Conservation (phyloP, 2,329 filamentous ascomycete genomes). For the Bipolaris zeicola region DNA sequence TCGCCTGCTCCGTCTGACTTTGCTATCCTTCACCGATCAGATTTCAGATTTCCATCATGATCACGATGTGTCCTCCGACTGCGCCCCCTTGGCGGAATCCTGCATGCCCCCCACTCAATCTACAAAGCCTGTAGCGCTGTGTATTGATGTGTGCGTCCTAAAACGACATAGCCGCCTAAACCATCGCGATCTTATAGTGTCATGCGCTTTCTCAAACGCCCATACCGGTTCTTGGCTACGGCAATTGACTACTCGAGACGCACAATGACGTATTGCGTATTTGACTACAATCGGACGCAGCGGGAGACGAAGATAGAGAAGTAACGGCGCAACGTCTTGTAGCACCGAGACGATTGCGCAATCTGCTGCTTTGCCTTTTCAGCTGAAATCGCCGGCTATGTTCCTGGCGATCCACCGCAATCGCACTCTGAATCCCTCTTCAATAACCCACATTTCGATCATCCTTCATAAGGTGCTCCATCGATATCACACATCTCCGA, state of each 20-base stretch:
- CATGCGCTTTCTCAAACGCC: constrained; percentile 10
- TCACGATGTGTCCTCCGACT: constrained; percentile 5
- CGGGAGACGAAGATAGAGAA: not conserved
- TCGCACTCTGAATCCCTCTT: not conserved
- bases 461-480: not conserved
- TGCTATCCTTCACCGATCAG: constrained; percentile 6
- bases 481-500: not conserved
- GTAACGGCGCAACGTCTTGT: not conserved
- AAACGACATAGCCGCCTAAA: not conserved
- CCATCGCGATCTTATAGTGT: not conserved
- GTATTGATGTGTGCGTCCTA: not conserved
- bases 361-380: not conserved
- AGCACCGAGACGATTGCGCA: not conserved
- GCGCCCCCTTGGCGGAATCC: constrained; percentile 1
- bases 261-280: not conserved
- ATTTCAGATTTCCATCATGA: constrained; percentile 4
- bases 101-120: constrained; percentile 11
- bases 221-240: constrained; percentile 1
- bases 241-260: not conserved
- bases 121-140: not conserved
- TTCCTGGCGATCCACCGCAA: not conserved
- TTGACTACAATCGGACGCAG: not conserved
- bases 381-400: not conserved
- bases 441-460: not conserved
- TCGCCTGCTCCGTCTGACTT: not conserved